Percentiles rank a stretch among this genome's conserved stretches.
Conservation (phyloP, 306 rosid genomes). For the Inga leiocalycina region DNA sequence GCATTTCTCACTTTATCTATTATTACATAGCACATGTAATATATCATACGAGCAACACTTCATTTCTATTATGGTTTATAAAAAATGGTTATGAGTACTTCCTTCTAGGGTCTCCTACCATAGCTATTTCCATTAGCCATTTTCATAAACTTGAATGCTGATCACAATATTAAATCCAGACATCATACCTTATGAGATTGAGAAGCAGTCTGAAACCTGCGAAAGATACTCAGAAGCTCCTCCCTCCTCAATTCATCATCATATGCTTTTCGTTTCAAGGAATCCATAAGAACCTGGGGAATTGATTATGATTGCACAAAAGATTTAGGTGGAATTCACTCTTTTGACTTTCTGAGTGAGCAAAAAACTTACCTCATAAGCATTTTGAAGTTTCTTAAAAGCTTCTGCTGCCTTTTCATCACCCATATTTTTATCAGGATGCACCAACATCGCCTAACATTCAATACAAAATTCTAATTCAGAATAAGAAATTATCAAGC, state of each 20-base stretch:
- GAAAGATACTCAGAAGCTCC: slow-evolving; percentile 79
- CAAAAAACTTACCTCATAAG: slow-evolving; percentile 76
- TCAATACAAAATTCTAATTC: slow-evolving; percentile 33
- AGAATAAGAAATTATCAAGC: slow-evolving; percentile 36
- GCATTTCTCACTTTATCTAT: background rate
- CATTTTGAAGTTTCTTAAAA: slow-evolving; percentile 98
- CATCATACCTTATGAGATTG: slow-evolving; percentile 64
- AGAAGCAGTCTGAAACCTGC: slow-evolving; percentile 66
- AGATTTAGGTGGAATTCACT: slow-evolving; percentile 30
- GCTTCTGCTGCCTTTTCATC: slow-evolving; percentile 98
- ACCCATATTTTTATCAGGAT: slow-evolving; percentile 99
- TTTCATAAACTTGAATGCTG: slow-evolving; percentile 3
- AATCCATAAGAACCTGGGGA: slow-evolving; percentile 84
- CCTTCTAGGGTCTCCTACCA: slow-evolving; percentile 12
- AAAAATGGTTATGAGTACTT: slow-evolving; percentile 9
- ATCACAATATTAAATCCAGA: slow-evolving; percentile 10
- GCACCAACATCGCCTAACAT: slow-evolving; percentile 97
- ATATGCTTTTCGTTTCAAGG: slow-evolving; percentile 82
- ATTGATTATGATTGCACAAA: slow-evolving; percentile 31
- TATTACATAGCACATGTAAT: background rate
- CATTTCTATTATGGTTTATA: slow-evolving; percentile 23
- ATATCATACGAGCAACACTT: slow-evolving; percentile 27
- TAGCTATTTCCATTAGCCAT: slow-evolving; percentile 15
- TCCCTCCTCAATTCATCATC: slow-evolving; percentile 95
- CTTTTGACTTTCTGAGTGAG: slow-evolving; percentile 19